Conservation (phyloP, 257 asterid genomes). For the Nicotiana attenuata region DNA sequence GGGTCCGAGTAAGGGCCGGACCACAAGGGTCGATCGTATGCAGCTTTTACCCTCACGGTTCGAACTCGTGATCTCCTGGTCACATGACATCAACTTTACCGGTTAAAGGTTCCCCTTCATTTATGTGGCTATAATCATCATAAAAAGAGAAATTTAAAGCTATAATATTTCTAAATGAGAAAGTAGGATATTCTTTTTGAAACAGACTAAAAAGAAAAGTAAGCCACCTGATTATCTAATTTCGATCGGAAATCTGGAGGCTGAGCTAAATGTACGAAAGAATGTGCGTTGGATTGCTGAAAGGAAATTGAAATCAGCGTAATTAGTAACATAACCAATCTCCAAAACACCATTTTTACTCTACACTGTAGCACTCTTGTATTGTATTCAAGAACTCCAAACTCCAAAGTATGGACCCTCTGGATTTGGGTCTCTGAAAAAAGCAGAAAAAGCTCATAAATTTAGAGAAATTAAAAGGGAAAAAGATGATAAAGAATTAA, state of each 20-base stretch:
- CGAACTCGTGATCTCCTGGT: too few species aligned
- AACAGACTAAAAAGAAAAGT: too few species aligned
- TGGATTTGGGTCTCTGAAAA: background rate
- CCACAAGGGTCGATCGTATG: too few species aligned
- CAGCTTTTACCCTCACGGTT: too few species aligned
- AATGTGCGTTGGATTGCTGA: background rate
- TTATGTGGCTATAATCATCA: too few species aligned
- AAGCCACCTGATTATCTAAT: background rate
- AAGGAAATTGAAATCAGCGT: background rate
- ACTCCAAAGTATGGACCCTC: background rate
- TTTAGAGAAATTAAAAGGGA: background rate
- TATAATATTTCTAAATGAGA: too few species aligned
- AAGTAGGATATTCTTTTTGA: too few species aligned
- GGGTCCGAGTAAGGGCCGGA: too few species aligned
- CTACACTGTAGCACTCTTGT: background rate
- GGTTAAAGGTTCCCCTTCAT: too few species aligned
- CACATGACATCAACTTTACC: too few species aligned
- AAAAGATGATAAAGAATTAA: constrained; percentile 5
- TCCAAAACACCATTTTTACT: background rate
- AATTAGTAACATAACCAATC: constrained; percentile 4
- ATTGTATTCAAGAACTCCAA: background rate
- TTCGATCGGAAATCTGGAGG: background rate
- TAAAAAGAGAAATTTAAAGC: too few species aligned
- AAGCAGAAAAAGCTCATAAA: background rate
- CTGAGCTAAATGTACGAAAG: background rate